Base-by-base conservation (phyloP, 2,329 filamentous ascomycete genomes). In the Stemphylium vesicarium region DNA sequence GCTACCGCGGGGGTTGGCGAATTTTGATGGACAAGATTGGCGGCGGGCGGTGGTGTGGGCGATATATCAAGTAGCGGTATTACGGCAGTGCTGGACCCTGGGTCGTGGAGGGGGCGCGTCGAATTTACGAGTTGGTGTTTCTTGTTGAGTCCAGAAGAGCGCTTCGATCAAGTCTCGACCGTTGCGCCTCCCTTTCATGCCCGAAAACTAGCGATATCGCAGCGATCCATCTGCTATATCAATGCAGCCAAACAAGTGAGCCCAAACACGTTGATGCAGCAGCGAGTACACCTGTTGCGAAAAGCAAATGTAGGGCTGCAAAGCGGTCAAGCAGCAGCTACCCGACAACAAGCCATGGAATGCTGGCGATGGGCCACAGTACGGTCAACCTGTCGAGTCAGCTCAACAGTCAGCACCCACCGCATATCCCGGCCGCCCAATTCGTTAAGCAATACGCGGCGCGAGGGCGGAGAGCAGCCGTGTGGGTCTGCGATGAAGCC, bases 91-190 rank as follows among this genome's bases (percentile, higher is more conserved):
- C 40, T 36, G 29, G 35, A 48, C 50, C 37, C 42, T 53, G 39
- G 45, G 42, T 52, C 26, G 53, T 53, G 31, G 39, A 50, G 22
- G 46, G 41, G 50, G 39, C 50, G 58, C 47, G 45, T 53, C 47
- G 55, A 40, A 40, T 48, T 41, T 50, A 57, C 57, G 52, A 57
- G 56, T 43, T 56, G 56, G 40, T 60, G 62, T 62, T 66, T 66
- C 64, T 64, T 70, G 69, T 70, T 70, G 69, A 60, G 68, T 56
- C 62, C 57, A 65, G 65, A 66, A 63, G 58, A 51, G 52, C 57
- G 63, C 65, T 63, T 46, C 61, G 60, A 62, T 59, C 58, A 64
- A 50, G 53, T 63, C 59, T 62, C 47, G 59, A 57, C 60, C 62
- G 59, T 59, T 56, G 59, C 64, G 47, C 44, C 54, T 57, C 51